Percentiles rank a stretch among this genome's conserved stretches.
phyloP scores from a whole-genome alignment of 1,284 basidiomycete species.

The Ganoderma multipileum region DNA sequence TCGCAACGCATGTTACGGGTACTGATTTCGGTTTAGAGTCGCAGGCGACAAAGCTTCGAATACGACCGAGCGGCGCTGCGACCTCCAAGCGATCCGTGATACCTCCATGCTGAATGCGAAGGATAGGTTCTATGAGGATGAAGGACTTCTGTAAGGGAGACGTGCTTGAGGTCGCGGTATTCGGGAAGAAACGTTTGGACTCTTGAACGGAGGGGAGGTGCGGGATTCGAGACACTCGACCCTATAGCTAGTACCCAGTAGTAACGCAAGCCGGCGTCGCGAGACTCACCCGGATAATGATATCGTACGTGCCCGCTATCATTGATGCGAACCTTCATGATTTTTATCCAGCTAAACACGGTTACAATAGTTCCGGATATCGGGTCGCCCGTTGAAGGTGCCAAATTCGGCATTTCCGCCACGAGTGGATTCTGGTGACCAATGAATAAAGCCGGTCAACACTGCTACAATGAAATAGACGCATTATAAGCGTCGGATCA shows the following conservation, averaged over 20 bases:
- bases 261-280: not conserved
- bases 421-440: not conserved
- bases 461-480: not conserved
- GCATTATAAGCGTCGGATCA: not conserved
- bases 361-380: not conserved
- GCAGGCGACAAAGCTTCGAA: not conserved
- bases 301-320: not conserved
- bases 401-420: not conserved
- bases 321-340: not conserved
- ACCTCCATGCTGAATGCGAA: no score
- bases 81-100: no score
- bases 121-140: not conserved
- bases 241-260: not conserved
- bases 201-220: not conserved
- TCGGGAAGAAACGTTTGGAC: not conserved
- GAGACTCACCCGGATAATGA: not conserved
- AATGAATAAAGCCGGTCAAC: not conserved
- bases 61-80: not conserved
- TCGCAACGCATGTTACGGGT: not conserved
- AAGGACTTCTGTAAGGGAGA: not conserved
- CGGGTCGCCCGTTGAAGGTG: not conserved
- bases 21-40: not conserved
- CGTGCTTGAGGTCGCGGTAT: not conserved
- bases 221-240: not conserved
- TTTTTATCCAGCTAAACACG: not conserved